phyloP scores from a whole-genome alignment of 805 yeast species.

The Yueomyces sp. region DNA sequence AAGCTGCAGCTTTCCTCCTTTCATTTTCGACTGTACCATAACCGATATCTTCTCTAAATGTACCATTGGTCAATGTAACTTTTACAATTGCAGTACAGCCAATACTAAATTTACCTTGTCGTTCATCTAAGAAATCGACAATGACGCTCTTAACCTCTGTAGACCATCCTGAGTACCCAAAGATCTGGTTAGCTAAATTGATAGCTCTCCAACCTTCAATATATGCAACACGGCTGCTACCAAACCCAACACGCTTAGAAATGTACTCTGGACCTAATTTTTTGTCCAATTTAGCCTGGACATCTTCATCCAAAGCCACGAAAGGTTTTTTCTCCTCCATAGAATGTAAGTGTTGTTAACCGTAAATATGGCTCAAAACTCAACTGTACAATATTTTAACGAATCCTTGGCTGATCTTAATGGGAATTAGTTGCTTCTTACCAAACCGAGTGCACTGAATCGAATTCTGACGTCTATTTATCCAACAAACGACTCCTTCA shows the following conservation, averaged over 20 bases:
- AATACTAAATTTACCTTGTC: slow-evolving; percentile 42
- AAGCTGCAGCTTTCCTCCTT: slow-evolving; percentile 57
- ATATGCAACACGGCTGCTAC: slow-evolving; percentile 54
- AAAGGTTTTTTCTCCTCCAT: slow-evolving; percentile 16
- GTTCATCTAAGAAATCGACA: slow-evolving; percentile 60
- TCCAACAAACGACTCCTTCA: no score
- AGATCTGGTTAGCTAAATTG: slow-evolving; percentile 65
- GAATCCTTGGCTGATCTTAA: no score
- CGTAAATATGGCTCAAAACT: no score
- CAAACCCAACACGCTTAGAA: slow-evolving; percentile 64
- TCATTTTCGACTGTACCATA: slow-evolving; percentile 76
- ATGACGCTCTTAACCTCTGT: slow-evolving; percentile 53
- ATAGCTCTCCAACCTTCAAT: slow-evolving; percentile 79
- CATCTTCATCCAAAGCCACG: slow-evolving; percentile 14
- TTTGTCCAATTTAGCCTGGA: slow-evolving; percentile 28
- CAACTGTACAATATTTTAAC: no score
- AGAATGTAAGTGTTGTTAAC: background rate
- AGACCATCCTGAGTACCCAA: slow-evolving; percentile 77
- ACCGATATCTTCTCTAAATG: slow-evolving; percentile 73
- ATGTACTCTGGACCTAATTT: slow-evolving; percentile 67
- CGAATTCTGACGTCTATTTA: no score
- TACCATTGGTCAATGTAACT: slow-evolving; percentile 61
- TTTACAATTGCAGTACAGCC: slow-evolving; percentile 66
- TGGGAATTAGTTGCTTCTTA: no score
- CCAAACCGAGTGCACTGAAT: no score